These are phyloP conservation scores for Tetramitus jugosus DNA, from an alignment of 208 protist genomes.

Conservation along the genomic window DNA sequence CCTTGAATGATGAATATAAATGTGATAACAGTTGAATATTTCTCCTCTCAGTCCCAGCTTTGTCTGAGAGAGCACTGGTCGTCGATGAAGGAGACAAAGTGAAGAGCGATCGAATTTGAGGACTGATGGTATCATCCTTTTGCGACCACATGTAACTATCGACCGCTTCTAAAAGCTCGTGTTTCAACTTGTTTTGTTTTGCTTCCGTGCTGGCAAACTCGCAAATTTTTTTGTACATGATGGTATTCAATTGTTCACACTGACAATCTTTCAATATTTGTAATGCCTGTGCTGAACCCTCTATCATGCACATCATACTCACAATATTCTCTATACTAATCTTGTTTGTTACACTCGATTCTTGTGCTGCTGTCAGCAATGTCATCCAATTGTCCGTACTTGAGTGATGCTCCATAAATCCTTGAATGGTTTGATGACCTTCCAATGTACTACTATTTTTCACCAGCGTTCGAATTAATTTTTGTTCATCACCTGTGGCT, in stretches of 20 bases:
- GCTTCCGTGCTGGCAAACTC: background rate
- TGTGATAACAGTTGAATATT: no score
- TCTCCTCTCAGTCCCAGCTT: no score
- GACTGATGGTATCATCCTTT: background rate
- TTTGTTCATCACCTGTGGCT: background rate
- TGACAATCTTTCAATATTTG: background rate
- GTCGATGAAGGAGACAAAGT: no score
- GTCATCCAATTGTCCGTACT: no score
- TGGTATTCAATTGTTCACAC: background rate
- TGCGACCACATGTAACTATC: constrained; percentile 19
- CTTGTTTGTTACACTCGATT: no score
- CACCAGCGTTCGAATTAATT: background rate
- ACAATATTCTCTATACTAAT: background rate
- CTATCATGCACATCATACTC: background rate
- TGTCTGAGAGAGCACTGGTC: no score
- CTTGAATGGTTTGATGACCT: background rate
- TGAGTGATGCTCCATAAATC: no score
- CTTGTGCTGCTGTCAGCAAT: no score
- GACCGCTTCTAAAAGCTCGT: background rate
- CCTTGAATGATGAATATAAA: no score
- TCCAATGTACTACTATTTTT: background rate
- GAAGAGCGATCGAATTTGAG: background rate
- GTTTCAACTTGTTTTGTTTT: constrained; percentile 11
- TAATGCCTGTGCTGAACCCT: background rate
- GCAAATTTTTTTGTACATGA: background rate